These are phyloP conservation scores for Chloris gayana DNA, from an alignment of 176 grass and related monocot species.

Conservation along the genomic window DNA sequence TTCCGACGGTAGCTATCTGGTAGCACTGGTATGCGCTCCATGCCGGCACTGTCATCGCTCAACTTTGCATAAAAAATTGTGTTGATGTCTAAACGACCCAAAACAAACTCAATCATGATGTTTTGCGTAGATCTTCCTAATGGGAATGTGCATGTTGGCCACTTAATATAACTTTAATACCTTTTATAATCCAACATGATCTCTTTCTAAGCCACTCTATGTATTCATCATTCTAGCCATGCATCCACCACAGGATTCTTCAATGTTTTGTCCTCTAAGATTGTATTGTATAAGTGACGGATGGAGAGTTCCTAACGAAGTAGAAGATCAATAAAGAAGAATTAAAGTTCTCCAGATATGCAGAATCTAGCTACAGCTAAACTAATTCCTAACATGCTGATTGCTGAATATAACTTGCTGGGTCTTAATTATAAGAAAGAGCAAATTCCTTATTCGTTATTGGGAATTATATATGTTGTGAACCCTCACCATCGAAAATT, in stretches of 20 bases:
- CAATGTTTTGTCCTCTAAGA: neutral
- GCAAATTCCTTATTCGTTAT: no score
- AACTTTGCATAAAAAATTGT: neutral
- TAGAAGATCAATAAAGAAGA: neutral
- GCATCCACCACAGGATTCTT: neutral
- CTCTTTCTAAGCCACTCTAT: neutral
- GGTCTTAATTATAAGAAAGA: no score
- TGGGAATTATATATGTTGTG: no score
- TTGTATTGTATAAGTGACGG: neutral
- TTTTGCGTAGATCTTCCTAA: neutral
- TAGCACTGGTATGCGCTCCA: neutral
- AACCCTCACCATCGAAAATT: no score
- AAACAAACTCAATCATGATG: slow-evolving; percentile 16
- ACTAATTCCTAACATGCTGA: no score
- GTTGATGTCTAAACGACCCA: neutral
- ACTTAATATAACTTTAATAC: neutral
- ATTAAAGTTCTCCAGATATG: neutral
- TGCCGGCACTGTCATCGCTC: slow-evolving; percentile 30
- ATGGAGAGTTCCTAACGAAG: neutral
- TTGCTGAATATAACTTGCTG: no score
- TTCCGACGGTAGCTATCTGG: neutral
- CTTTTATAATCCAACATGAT: neutral
- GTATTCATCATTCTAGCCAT: neutral
- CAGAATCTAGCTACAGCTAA: neutral
- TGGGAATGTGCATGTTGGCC: neutral